These are phyloP conservation scores for Starmerella lactis-condensi DNA, from an alignment of 805 yeast species.

Conservation along the genomic window DNA sequence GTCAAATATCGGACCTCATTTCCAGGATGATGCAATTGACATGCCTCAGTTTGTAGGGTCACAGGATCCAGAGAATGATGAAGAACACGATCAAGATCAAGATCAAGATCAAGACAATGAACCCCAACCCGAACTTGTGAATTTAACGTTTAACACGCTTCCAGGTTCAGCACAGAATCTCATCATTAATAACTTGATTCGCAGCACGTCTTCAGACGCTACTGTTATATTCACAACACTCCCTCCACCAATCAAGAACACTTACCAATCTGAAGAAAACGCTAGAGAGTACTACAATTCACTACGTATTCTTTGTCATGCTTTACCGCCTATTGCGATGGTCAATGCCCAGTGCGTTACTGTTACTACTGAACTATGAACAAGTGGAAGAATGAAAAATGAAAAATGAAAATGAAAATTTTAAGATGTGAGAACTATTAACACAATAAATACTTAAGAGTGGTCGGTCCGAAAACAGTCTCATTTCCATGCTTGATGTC, in stretches of 20 bases:
- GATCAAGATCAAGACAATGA: no score
- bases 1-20: no score
- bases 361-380: slow-evolving; percentile 73
- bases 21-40: no score
- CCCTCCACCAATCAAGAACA: slow-evolving; percentile 73
- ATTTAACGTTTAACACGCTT: slow-evolving; percentile 55
- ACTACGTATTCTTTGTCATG: slow-evolving; percentile 63
- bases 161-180: slow-evolving; percentile 85
- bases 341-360: slow-evolving; percentile 89
- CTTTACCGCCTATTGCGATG: slow-evolving; percentile 63
- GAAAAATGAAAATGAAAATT: no score
- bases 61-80: slow-evolving; percentile 1
- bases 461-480: no score
- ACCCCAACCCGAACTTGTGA: no score
- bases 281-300: slow-evolving; percentile 59
- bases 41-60: no score
- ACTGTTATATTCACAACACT: slow-evolving; percentile 72
- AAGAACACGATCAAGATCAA: neutral
- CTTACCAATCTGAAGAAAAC: slow-evolving; percentile 50
- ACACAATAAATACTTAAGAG: no score
- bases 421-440: no score
- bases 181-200: slow-evolving; percentile 74
- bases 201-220: slow-evolving; percentile 38
- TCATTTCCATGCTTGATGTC: slow-evolving; percentile 3
- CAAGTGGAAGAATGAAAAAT: neutral